Percentiles rank a stretch among this genome's conserved stretches.
These are phyloP conservation scores for Cystofilobasidium capitatum DNA, from an alignment of 768 basidiomycete species.

Conservation along the genomic window DNA sequence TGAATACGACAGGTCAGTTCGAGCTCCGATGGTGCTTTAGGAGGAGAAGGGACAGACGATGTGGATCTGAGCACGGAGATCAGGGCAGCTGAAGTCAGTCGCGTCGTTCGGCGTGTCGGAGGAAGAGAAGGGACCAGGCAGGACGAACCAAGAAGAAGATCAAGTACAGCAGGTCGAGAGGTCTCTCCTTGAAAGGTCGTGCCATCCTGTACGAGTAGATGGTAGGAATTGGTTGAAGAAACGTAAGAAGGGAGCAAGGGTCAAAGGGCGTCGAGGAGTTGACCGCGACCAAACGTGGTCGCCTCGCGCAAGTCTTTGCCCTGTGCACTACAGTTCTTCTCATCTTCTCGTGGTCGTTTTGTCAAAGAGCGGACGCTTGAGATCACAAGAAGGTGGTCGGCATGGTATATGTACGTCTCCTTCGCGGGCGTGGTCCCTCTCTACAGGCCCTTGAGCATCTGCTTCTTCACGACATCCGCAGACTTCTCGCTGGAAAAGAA, in stretches of 20 bases:
- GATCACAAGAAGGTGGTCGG: too few relatives aligned
- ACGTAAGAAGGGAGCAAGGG: too few relatives aligned
- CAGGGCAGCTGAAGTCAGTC: not conserved
- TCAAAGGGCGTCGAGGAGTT: too few relatives aligned
- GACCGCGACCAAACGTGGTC: too few relatives aligned
- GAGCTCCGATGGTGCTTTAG: not conserved
- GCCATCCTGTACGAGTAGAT: slow-evolving; percentile 35
- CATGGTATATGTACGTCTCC: too few relatives aligned
- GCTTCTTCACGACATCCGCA: slow-evolving; percentile 18
- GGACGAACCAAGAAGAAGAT: slow-evolving; percentile 49
- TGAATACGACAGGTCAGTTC: not conserved
- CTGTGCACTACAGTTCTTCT: too few relatives aligned
- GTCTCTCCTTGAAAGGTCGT: slow-evolving; percentile 51
- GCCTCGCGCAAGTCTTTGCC: too few relatives aligned
- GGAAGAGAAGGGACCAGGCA: too few relatives aligned
- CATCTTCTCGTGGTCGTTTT: too few relatives aligned
- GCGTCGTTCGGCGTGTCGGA: not conserved
- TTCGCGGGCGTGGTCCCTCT: too few relatives aligned
- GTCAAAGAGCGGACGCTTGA: too few relatives aligned
- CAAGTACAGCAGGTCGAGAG: slow-evolving; percentile 60
- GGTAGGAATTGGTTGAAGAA: too few relatives aligned
- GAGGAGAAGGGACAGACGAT: slow-evolving; percentile 38
- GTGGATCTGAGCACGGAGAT: slow-evolving; percentile 46
- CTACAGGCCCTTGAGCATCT: slow-evolving; percentile 12
- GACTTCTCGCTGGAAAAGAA: slow-evolving; percentile 14